phyloP scores from a whole-genome alignment of 768 basidiomycete species.

The Asterophora parasitica region DNA sequence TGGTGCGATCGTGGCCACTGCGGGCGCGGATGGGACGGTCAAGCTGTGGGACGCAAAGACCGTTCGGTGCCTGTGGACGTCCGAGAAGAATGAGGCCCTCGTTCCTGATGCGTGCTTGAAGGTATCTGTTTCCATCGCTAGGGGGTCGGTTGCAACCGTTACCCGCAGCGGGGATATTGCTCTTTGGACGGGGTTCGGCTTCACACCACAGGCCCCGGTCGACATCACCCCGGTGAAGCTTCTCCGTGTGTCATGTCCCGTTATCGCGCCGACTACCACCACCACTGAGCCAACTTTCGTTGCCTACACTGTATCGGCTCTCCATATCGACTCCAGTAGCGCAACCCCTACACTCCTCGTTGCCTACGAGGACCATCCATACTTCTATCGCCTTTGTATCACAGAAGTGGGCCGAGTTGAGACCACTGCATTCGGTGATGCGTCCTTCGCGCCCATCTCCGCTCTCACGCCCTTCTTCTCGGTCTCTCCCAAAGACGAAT shows the following conservation, averaged over 20 bases:
- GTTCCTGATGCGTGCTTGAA: constrained; percentile 47
- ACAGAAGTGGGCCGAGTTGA: constrained; percentile 24
- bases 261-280: constrained; percentile 10
- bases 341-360: constrained; percentile 38
- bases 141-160: constrained; percentile 45
- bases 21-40: constrained; percentile 56
- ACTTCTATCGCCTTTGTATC: constrained; percentile 49
- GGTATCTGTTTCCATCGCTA: constrained; percentile 39
- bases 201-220: constrained; percentile 16
- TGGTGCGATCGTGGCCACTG: constrained; percentile 39
- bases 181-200: constrained; percentile 46
- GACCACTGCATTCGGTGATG: constrained; percentile 45
- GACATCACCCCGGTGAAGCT: constrained; percentile 20
- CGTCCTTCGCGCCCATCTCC: constrained; percentile 47
- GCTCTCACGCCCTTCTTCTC: constrained; percentile 46
- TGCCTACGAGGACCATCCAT: constrained; percentile 43
- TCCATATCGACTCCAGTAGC: constrained; percentile 25
- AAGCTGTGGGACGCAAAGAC: constrained; percentile 69
- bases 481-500: neutral
- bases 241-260: constrained; percentile 33
- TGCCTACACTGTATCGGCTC: constrained; percentile 6
- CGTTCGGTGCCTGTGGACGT: constrained; percentile 61
- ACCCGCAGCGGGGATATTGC: constrained; percentile 53
- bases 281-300: constrained; percentile 14
- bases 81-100: constrained; percentile 30